A percentile compares a stretch with the other conserved stretches of the same genome.
Evolutionary conservation across 23 red algal genomes (phyloP).

Genomic region (Cyanidioschyzon merolae): DNA sequence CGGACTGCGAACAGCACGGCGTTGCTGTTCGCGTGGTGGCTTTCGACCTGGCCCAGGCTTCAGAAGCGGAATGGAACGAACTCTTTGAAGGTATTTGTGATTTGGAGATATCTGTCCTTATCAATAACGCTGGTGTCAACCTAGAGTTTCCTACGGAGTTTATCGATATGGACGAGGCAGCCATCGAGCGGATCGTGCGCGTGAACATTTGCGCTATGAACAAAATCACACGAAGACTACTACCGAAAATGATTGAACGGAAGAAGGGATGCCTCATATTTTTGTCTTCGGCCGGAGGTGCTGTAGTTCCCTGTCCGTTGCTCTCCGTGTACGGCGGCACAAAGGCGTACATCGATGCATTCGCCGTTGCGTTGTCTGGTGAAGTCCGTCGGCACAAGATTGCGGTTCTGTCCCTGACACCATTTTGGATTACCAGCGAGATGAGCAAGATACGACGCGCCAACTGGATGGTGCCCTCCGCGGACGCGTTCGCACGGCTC

Average conservation of each 20-base stretch:
- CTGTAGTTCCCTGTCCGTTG: slow-evolving; percentile 52
- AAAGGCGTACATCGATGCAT: slow-evolving; percentile 79
- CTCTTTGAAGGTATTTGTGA: slow-evolving; percentile 1
- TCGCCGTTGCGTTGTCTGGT: slow-evolving; percentile 56
- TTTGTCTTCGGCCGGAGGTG: slow-evolving; percentile 70
- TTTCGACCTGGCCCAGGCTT: slow-evolving; percentile 77
- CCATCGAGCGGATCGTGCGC: slow-evolving; percentile 54
- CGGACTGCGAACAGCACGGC: slow-evolving; percentile 16
- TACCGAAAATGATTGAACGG: slow-evolving; percentile 47
- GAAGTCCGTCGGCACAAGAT: slow-evolving; percentile 41
- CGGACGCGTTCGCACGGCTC: slow-evolving; percentile 35
- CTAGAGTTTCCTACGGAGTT: slow-evolving; percentile 79
- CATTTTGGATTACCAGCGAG: slow-evolving; percentile 67
- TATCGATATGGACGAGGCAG: slow-evolving; percentile 48
- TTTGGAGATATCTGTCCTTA: slow-evolving; percentile 24
- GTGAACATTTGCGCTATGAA: slow-evolving; percentile 66
- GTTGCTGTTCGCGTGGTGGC: slow-evolving; percentile 27
- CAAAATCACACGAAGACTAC: slow-evolving; percentile 46
- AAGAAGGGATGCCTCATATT: slow-evolving; percentile 43
- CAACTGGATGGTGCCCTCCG: slow-evolving; percentile 48
- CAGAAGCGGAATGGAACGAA: slow-evolving; percentile 23
- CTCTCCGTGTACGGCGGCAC: slow-evolving; percentile 73
- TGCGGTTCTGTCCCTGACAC: slow-evolving; percentile 47
- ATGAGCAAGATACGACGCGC: slow-evolving; percentile 78
- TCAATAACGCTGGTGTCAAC: slow-evolving; percentile 98